Evolutionary conservation across 2,329 filamentous ascomycete genomes (phyloP).

Genomic region (Diaporthe sp.): DNA sequence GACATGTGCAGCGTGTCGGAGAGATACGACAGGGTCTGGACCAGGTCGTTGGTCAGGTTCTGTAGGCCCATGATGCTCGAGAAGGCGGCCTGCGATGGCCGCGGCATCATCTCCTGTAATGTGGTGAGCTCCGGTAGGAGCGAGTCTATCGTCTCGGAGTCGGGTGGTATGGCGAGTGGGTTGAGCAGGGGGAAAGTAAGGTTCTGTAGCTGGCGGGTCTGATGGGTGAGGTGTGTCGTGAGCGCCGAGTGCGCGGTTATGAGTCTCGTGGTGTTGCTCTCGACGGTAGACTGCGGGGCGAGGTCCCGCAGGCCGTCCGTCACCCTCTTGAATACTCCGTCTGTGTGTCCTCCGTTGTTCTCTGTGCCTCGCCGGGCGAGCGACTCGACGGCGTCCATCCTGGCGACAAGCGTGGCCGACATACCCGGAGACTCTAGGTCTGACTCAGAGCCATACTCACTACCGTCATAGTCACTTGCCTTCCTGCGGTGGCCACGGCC

Average conservation of each 20-base stretch:
- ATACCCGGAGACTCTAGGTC: conserved; percentile 79
- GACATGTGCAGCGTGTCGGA: conserved; percentile 96
- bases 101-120: conserved; percentile 76
- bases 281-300: conserved; percentile 79
- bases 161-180: conserved; percentile 73
- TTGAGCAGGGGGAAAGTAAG: conserved; percentile 79
- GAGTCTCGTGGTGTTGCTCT: conserved; percentile 78
- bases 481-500: conserved; percentile 63
- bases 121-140: conserved; percentile 76
- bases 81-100: conserved; percentile 71
- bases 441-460: conserved; percentile 79
- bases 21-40: conserved; percentile 85
- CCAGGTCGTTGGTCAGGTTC: conserved; percentile 77
- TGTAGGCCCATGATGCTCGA: conserved; percentile 77
- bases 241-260: conserved; percentile 82
- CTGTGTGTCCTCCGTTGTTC: conserved; percentile 72
- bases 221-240: conserved; percentile 80
- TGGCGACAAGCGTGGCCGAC: conserved; percentile 73
- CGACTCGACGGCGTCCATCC: conserved; percentile 80
- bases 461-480: conserved; percentile 76
- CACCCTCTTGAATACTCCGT: conserved; percentile 76
- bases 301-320: conserved; percentile 78
- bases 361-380: conserved; percentile 76
- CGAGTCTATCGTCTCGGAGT: conserved; percentile 74
- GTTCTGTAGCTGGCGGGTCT: conserved; percentile 81